Evolutionary conservation across 768 basidiomycete species (phyloP).

Genomic region (Leccinum arenicola): DNA sequence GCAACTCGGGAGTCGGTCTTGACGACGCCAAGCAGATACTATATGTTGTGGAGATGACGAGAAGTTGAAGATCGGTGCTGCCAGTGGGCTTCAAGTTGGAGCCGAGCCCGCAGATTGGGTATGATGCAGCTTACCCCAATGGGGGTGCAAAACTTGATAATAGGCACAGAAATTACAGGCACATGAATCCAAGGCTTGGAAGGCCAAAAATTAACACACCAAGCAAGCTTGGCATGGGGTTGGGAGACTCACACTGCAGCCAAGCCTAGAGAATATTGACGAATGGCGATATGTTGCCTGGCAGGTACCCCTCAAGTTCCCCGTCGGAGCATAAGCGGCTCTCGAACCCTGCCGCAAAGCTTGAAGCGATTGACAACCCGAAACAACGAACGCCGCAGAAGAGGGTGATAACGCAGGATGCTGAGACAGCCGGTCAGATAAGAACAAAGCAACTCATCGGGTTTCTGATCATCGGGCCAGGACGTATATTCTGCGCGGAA

Average conservation of each 20-base stretch:
- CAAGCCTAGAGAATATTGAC: neutral
- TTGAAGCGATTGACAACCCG: constrained; percentile 5
- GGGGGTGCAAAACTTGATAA: neutral
- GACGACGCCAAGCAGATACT: neutral
- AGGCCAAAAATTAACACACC: constrained; percentile 5
- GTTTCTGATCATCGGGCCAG: neutral
- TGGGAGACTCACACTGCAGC: neutral
- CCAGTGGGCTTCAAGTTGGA: neutral
- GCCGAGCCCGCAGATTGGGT: neutral
- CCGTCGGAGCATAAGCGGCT: constrained; percentile 10
- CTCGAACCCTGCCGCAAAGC: neutral
- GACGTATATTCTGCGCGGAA: neutral
- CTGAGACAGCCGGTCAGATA: neutral
- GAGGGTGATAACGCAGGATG: neutral
- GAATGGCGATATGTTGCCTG: neutral
- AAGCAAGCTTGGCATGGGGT: neutral
- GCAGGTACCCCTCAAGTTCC: neutral
- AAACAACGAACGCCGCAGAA: constrained; percentile 1
- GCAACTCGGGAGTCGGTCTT: neutral
- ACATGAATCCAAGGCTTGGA: neutral
- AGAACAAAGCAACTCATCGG: neutral
- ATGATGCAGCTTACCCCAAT: neutral
- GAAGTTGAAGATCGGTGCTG: neutral
- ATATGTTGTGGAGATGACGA: neutral
- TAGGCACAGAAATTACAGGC: constrained; percentile 1